Percentiles rank a stretch among this genome's conserved stretches.
Conservation (phyloP, 1,284 basidiomycete species). For the Tilletiopsis washingtonensis region DNA sequence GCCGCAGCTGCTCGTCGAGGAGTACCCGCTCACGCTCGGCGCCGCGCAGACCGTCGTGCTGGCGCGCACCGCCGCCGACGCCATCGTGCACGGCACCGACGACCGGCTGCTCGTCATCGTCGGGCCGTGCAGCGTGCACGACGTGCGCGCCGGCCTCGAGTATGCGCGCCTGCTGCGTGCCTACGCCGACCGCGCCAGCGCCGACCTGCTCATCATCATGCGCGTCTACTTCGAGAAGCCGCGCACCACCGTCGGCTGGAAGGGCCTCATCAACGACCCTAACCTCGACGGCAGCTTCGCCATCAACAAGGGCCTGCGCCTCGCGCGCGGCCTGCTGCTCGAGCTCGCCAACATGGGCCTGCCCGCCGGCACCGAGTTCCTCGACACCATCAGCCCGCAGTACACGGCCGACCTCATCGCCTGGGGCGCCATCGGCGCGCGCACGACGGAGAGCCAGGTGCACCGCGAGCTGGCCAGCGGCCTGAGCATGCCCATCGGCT, state of each 20-base stretch:
- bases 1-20: constrained; percentile 42
- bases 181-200: constrained; percentile 71
- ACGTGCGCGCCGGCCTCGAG: constrained; percentile 41
- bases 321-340: constrained; percentile 77
- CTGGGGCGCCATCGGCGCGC: constrained; percentile 96
- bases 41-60: constrained; percentile 32
- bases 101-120: constrained; percentile 44
- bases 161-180: constrained; percentile 55
- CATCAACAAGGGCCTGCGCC: constrained; percentile 76
- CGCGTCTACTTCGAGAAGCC: constrained; percentile 56
- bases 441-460: constrained; percentile 65
- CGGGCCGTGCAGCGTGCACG: constrained; percentile 45
- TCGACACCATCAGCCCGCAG: constrained; percentile 58
- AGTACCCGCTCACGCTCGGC: constrained; percentile 35
- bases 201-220: constrained; percentile 34
- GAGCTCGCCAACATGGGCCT: constrained; percentile 81
- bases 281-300: constrained; percentile 88
- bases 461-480: constrained; percentile 48
- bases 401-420: constrained; percentile 64
- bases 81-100: constrained; percentile 34
- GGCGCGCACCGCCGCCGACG: constrained; percentile 33
- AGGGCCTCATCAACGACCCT: constrained; percentile 64
- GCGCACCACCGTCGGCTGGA: constrained; percentile 67
- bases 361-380: constrained; percentile 86
- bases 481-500: constrained; percentile 56